A percentile compares a stretch with the other conserved stretches of the same genome.
These are phyloP conservation scores for Coniochaeta ligniaria DNA, from an alignment of 2,329 filamentous ascomycete genomes.

Conservation along the genomic window DNA sequence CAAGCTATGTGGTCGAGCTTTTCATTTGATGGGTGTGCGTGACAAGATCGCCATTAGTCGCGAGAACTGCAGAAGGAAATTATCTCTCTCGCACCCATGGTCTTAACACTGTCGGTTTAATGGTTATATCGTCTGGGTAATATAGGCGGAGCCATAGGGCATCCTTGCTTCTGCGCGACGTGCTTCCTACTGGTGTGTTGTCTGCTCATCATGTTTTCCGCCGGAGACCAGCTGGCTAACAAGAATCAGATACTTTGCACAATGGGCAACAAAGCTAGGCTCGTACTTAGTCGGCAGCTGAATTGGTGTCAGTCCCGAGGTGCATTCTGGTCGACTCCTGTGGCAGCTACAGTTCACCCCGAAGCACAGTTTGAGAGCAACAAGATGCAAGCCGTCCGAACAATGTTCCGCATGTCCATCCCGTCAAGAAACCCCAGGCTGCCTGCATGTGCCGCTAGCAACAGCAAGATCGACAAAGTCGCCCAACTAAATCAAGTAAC, in stretches of 20 bases:
- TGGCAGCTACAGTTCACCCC: background rate
- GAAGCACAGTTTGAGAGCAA: background rate
- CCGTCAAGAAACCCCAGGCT: background rate
- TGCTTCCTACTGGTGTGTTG: constrained; percentile 5
- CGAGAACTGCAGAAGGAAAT: constrained; percentile 25
- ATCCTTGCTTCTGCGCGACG: constrained; percentile 12
- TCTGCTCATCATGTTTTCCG: background rate
- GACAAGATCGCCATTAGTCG: constrained; percentile 14
- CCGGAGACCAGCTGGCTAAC: too few relatives aligned
- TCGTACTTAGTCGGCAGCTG: background rate
- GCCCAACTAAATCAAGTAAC: too few relatives aligned
- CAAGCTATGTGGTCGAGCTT: background rate
- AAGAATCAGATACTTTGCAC: too few relatives aligned
- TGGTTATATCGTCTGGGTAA: constrained; percentile 28
- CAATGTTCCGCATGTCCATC: background rate
- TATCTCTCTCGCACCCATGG: constrained; percentile 21
- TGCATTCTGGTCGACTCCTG: background rate
- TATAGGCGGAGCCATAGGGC: constrained; percentile 22
- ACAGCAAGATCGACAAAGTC: background rate
- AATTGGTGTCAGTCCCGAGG: background rate
- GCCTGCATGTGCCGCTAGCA: background rate
- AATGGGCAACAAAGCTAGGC: background rate
- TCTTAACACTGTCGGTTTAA: constrained; percentile 22
- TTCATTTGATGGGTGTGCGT: constrained; percentile 5
- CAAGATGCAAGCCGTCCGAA: background rate